A percentile compares a stretch with the other conserved stretches of the same genome.
These are phyloP conservation scores for Phialophora chinensis DNA, from an alignment of 2,329 filamentous ascomycete genomes.

Conservation along the genomic window DNA sequence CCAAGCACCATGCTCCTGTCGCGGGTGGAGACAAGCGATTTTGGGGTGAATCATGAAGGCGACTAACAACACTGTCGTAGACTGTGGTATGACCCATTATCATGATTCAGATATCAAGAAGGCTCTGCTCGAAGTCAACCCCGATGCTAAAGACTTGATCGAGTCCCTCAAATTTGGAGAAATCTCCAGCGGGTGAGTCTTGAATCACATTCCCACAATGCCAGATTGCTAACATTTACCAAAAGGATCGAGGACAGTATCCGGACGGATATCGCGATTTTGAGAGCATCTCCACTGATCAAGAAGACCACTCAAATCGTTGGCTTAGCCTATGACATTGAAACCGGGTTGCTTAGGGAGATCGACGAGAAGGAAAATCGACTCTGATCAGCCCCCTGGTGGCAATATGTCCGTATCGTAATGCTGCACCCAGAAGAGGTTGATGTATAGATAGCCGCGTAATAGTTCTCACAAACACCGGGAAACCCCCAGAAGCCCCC, in stretches of 20 bases:
- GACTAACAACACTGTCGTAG: conserved; percentile 3
- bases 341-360: conserved; percentile 20
- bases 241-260: conserved; percentile 24
- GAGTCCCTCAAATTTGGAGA: conserved; percentile 20
- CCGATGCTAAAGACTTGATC: conserved; percentile 15
- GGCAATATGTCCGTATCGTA: no score
- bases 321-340: conserved; percentile 21
- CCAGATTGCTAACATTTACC: conserved; percentile 4
- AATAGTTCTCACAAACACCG: no score
- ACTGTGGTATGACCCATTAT: conserved; percentile 27
- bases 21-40: background rate
- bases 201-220: no score
- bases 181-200: conserved; percentile 13
- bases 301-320: conserved; percentile 24
- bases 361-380: background rate
- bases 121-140: conserved; percentile 17
- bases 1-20: background rate
- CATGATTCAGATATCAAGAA: conserved; percentile 22
- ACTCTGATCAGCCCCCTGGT: background rate
- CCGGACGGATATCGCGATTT: conserved; percentile 18
- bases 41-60: background rate
- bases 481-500: no score
- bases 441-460: no score
- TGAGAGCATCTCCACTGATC: conserved; percentile 24
- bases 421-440: no score